These are phyloP conservation scores for Butyriboletus loyo DNA, from an alignment of 768 basidiomycete species.

Conservation along the genomic window DNA sequence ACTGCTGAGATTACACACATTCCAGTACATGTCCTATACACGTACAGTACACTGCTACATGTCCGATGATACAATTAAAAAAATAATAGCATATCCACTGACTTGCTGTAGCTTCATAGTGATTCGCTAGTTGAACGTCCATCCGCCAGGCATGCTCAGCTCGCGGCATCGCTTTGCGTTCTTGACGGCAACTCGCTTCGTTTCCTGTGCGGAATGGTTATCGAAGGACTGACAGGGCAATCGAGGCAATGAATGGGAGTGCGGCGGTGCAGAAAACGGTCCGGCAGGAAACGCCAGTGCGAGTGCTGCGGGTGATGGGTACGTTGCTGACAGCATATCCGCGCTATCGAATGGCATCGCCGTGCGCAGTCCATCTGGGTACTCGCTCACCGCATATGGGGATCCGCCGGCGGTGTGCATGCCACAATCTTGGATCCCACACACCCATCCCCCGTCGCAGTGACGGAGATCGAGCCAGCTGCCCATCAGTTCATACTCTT, in stretches of 20 bases:
- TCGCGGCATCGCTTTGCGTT: conserved; percentile 26
- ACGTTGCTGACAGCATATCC: conserved; percentile 11
- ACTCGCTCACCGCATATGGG: conserved; percentile 26
- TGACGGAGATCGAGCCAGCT: conserved; percentile 41
- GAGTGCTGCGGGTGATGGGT: conserved; percentile 2
- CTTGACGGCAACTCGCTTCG: conserved; percentile 6
- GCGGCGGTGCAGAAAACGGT: conserved; percentile 17
- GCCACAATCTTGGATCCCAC: conserved; percentile 28
- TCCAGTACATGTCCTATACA: conserved; percentile 15
- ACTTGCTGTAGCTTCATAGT: neutral
- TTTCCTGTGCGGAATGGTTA: conserved; percentile 16
- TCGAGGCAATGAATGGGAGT: conserved; percentile 26
- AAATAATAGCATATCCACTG: neutral
- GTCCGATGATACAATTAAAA: conserved; percentile 15
- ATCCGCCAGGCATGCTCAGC: conserved; percentile 41
- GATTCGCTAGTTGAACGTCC: conserved; percentile 29
- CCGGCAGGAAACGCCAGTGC: conserved; percentile 8
- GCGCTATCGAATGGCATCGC: conserved; percentile 26
- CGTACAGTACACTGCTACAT: conserved; percentile 15
- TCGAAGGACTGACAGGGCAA: conserved; percentile 19
- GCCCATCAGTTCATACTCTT: conserved; percentile 46
- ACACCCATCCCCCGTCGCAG: conserved; percentile 24
- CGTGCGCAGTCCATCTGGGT: conserved; percentile 17
- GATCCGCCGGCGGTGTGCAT: conserved; percentile 34
- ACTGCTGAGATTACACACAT: conserved; percentile 9